These are phyloP conservation scores for Candolleomyces aberdarensis DNA, from an alignment of 768 basidiomycete species.

Conservation along the genomic window DNA sequence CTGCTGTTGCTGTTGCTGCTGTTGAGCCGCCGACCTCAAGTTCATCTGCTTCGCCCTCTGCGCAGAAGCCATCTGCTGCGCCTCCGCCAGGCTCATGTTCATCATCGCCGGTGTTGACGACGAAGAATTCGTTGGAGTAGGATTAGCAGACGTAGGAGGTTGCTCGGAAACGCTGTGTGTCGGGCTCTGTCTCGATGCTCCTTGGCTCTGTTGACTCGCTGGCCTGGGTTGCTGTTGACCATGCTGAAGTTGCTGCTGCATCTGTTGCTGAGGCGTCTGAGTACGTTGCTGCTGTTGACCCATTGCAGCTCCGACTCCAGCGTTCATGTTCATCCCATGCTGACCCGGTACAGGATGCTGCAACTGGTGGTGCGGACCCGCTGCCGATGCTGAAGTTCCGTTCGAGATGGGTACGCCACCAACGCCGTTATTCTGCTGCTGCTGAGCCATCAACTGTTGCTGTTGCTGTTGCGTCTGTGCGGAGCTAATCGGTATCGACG, in stretches of 20 bases:
- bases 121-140: conserved; percentile 4
- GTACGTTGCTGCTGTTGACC: conserved; percentile 1
- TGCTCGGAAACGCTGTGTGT: not conserved
- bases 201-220: conserved; percentile 2
- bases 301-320: not conserved
- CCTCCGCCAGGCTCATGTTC: conserved; percentile 24
- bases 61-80: conserved; percentile 29
- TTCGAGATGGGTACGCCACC: not conserved
- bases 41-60: conserved; percentile 33
- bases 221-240: not conserved
- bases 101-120: conserved; percentile 11
- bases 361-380: not conserved
- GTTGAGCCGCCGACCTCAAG: conserved; percentile 24
- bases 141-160: not conserved
- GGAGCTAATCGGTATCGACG: conserved; percentile 28
- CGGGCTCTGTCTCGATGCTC: not conserved
- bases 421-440: conserved; percentile 5
- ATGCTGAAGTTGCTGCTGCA: not conserved
- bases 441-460: conserved; percentile 3
- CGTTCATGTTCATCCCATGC: not conserved
- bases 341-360: not conserved
- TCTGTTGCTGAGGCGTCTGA: not conserved
- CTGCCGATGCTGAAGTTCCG: not conserved
- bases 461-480: conserved; percentile 9
- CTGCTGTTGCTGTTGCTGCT: conserved; percentile 29